phyloP scores from a whole-genome alignment of 306 rosid genomes.

The Trifolium dubium region DNA sequence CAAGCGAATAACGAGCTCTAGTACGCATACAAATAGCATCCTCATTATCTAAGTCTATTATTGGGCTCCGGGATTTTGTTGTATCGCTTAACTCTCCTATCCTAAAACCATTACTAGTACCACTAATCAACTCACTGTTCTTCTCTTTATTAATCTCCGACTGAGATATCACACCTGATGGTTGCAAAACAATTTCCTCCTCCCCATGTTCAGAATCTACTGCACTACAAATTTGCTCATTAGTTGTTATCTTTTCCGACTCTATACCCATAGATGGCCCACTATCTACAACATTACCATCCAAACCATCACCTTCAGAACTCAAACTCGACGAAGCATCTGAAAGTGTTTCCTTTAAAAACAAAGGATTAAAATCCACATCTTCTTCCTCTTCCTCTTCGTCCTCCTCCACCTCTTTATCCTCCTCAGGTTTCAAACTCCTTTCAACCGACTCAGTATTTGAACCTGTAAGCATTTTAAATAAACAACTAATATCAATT shows the following conservation, averaged over 20 bases:
- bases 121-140: conserved; percentile 44
- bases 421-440: conserved; percentile 51
- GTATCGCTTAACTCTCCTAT: conserved; percentile 49
- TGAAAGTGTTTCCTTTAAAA: conserved; percentile 69
- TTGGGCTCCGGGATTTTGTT: conserved; percentile 41
- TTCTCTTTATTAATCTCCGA: conserved; percentile 51
- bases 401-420: conserved; percentile 49
- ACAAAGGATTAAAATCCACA: conserved; percentile 70
- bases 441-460: conserved; percentile 45
- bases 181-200: conserved; percentile 62
- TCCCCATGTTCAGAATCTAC: conserved; percentile 60
- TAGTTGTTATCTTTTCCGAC: conserved; percentile 33
- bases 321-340: conserved; percentile 94
- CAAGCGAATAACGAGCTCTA: conserved; percentile 92
- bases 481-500: conserved; percentile 30
- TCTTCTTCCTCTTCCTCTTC: conserved; percentile 82
- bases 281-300: conserved; percentile 57
- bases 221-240: conserved; percentile 40
- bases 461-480: conserved; percentile 53
- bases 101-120: conserved; percentile 43
- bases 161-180: conserved; percentile 46
- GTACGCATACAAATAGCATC: conserved; percentile 95
- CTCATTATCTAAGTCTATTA: conserved; percentile 58
- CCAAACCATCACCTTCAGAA: conserved; percentile 79
- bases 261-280: conserved; percentile 42